Evolutionary conservation across 75 land plant species (phyloP), one percentile per base, ranked within the genome.

Genomic region (Ceratopteris richardii): DNA sequence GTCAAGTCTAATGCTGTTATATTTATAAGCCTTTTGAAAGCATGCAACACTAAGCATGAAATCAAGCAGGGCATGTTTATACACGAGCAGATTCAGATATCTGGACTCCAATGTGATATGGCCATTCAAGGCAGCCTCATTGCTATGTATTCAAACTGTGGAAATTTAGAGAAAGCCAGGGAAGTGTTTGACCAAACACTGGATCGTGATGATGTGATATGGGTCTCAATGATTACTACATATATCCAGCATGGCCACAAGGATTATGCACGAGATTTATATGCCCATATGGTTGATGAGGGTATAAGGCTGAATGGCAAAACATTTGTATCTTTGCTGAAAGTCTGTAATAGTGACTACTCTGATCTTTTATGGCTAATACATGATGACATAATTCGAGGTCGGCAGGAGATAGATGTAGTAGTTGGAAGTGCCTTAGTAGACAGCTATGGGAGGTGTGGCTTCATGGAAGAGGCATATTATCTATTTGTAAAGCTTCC

Each of bases 141-240:
- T 39, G 75, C 77, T 56, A 64, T 81, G 20, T 81, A 81, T 36
- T 73, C 80, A 54, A 81, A 81, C 54, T 73, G 80, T 61, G 50
- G 62, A 13, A 54, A 31, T 50, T 24, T 73, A 28, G 46, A 24
- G 29, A 47, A 31, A 27, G 76, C 66, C 13, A 31, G 36, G 28
- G 1, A 56, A 12, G 17, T 58, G 1, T 58, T 58, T 20, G 18
- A 58, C 17, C 17, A 21, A 20, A n/a, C 27, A 37, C 23, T 12
- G 13, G 14, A 58, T 58, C 20, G 12, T 10, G 33, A 58, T 58
- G 42, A n/a, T 18, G 43, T 58, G 43, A 5, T 27, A 37, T 58
- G 41, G 41, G 22, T 21, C 33, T 41, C 19, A 21, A 58, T 58
- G 44, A 33, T 58, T 4, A 18, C 44, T 14, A 43, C 40, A 21